phyloP scores from a whole-genome alignment of 2,329 filamentous ascomycete genomes.

The Arthrobotrys entomopaga region DNA sequence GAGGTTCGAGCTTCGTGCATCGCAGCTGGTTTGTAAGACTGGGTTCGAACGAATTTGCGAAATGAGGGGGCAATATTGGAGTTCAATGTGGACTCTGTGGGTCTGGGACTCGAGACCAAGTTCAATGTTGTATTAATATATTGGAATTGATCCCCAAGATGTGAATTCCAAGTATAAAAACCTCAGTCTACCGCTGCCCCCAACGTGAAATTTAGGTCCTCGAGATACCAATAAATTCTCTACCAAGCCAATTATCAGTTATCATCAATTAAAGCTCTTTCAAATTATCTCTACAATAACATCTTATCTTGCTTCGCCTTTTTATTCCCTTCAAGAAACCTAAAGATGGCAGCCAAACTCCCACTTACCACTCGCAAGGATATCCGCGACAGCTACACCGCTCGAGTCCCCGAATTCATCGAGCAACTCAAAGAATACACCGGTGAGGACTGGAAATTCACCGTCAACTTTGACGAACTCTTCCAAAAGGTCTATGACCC shows the following conservation, averaged over 20 bases:
- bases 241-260: not conserved
- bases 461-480: conserved; percentile 30
- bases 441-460: conserved; percentile 44
- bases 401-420: conserved; percentile 8
- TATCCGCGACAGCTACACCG: conserved; percentile 43
- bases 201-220: not conserved
- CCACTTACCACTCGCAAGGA: conserved; percentile 46
- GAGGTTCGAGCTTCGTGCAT: no score
- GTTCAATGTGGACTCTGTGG: no score
- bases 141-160: no score
- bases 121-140: no score
- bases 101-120: no score
- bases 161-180: conserved; percentile 19
- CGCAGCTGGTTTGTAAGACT: no score
- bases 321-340: not conserved
- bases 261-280: not conserved
- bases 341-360: conserved; percentile 46
- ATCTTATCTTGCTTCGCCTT: not conserved
- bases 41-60: no score
- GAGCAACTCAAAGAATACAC: conserved; percentile 37
- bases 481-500: conserved; percentile 23
- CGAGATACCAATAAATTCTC: not conserved
- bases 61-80: no score
- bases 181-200: not conserved
- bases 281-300: not conserved